These are phyloP conservation scores for Saturnispora ahearnii DNA, from an alignment of 805 yeast species.

Conservation along the genomic window DNA sequence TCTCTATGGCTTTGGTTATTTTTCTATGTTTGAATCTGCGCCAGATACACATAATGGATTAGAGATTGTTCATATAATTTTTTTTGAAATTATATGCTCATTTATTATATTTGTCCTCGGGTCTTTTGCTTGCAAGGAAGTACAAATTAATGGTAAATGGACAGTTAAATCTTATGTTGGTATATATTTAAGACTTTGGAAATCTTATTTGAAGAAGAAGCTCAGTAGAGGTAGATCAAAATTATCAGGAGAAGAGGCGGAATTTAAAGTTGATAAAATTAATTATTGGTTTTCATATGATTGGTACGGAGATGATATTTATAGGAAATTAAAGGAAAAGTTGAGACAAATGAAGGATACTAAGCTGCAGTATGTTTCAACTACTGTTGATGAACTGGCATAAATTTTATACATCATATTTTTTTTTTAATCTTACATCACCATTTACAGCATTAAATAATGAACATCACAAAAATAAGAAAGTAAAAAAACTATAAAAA, in stretches of 20 bases:
- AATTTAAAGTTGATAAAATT: neutral
- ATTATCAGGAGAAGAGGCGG: neutral
- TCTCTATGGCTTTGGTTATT: neutral
- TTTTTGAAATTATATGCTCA: conserved; percentile 4
- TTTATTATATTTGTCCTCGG: conserved; percentile 8
- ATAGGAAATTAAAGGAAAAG: conserved; percentile 6
- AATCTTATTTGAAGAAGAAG: conserved; percentile 1
- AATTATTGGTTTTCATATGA: conserved; percentile 12
- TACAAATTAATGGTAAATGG: conserved; percentile 9
- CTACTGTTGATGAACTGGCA: neutral
- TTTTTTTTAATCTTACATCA: too few relatives aligned
- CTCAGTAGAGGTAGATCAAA: neutral
- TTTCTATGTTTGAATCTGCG: neutral
- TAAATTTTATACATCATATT: too few relatives aligned
- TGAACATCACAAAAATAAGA: too few relatives aligned
- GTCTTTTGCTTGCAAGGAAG: conserved; percentile 14
- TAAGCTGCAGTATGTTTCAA: neutral
- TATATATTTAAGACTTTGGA: conserved; percentile 7
- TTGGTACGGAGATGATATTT: conserved; percentile 17
- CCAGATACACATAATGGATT: neutral
- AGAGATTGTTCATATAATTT: neutral
- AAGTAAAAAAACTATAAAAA: too few relatives aligned
- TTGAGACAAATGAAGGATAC: neutral
- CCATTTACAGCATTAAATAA: too few relatives aligned
- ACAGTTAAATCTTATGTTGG: conserved; percentile 9